Evolutionary conservation across 2,329 filamentous ascomycete species (phyloP), one percentile per base, ranked within the genome.

Genomic region (Didymella keratinophila): DNA sequence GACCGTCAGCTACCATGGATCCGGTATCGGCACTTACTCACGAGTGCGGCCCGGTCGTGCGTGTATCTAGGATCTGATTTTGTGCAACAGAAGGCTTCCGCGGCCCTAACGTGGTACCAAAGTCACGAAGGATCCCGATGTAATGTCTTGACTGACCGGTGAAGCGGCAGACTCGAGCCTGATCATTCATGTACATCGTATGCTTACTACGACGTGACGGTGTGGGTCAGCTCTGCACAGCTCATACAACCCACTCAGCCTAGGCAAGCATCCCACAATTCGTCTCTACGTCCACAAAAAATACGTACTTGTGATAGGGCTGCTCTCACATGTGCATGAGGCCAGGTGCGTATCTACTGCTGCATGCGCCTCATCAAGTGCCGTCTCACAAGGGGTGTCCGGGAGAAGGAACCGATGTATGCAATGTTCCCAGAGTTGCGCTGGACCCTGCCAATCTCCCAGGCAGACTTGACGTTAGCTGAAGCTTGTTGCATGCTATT

Each of bases 61-160:
- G 16, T 18, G 32, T 36, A 36, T 36, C 32, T 36, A 34, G 7
- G 16, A 5, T 32, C 39, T 27, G 32, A 43, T 21, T 34, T 36
- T 2, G 54, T 23, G 10, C 30, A 23, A 37, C 18, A 37, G 10
- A 20, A 34, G 20, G 28, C 21, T 21, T 27, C n/a, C 8, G 14
- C 25, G 28, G 23, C 41, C 14, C 41, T 23, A 36, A 4, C 18
- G 11, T n/a, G 28, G n/a, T 23, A 25, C n/a, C 20, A 10, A 27
- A 14, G 14, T 23, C 21, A 28, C n/a, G n/a, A 18, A 32, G 28
- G 30, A 37, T 37, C 30, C 12, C 36, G 39, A 28, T 16, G 36
- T 20, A 27, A 50, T 20, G 37, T 25, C 23, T 30, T 45, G 23
- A 30, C 18, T 16, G 23, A 48, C 39, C 49, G 32, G 44, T 58